These are phyloP conservation scores for Hemerocallis citrina DNA, from an alignment of 106 monocot species.

Conservation along the genomic window DNA sequence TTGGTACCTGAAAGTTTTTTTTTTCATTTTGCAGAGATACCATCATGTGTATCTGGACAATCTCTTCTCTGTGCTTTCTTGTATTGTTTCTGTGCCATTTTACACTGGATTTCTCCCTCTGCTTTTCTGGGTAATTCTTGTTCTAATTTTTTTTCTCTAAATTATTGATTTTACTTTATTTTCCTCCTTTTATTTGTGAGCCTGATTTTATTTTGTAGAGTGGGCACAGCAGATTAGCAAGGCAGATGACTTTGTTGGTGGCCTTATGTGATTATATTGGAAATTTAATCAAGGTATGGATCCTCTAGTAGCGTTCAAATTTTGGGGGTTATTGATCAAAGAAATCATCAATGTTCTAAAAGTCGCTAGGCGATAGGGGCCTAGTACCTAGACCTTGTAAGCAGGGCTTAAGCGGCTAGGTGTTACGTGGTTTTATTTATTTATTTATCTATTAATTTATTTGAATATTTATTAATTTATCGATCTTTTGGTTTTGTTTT, in stretches of 20 bases:
- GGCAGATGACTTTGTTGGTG: conserved; percentile 68
- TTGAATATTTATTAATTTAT: too few species aligned
- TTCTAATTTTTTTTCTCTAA: neutral
- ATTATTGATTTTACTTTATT: neutral
- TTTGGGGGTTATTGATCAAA: neutral
- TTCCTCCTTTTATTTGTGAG: neutral
- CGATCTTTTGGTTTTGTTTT: too few species aligned
- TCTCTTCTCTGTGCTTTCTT: conserved; percentile 66
- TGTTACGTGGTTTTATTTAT: too few species aligned
- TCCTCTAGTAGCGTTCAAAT: neutral
- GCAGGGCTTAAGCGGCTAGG: too few species aligned
- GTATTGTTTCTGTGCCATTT: conserved; percentile 72
- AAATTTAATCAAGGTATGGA: conserved; percentile 64
- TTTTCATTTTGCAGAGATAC: conserved; percentile 37
- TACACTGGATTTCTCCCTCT: conserved; percentile 81
- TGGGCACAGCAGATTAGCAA: conserved; percentile 63
- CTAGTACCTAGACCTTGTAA: too few species aligned
- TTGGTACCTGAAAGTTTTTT: neutral
- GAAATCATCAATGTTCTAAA: too few species aligned
- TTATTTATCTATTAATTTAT: too few species aligned
- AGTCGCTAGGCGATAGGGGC: too few species aligned
- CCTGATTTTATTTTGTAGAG: conserved; percentile 33
- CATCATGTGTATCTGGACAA: conserved; percentile 42
- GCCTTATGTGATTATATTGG: conserved; percentile 88
- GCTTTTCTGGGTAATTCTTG: conserved; percentile 65